Evolutionary conservation across 1,284 basidiomycete genomes (phyloP), one percentile per base, ranked within the genome.

Genomic region (Apiotrichum akiyoshidainum): DNA sequence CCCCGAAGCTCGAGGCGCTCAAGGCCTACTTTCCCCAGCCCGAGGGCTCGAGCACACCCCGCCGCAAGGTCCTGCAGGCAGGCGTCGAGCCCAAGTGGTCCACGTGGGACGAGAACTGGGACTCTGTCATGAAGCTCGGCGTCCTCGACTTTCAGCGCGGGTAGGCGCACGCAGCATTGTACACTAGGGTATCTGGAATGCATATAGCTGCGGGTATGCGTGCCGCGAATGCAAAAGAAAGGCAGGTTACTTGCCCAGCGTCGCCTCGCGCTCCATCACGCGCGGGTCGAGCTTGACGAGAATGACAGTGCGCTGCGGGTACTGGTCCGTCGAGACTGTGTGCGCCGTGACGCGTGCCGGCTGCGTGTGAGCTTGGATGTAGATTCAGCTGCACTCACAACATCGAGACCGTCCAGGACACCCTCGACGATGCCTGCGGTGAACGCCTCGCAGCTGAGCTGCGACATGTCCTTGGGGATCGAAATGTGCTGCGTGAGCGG

Each of bases 341-440:
- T 99, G 96, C 0, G 96, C 93, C 0, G 96, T 99, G 16, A 99
- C 96, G 66, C 95, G 84, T 3, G 94, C 92, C 13, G 95, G 95
- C 94, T 98, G 51, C n/a, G 17, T 6, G 33, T 59, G 40, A 31
- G 26, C n/a, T 65, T 33, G 63, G 46, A 51, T 8, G 9, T 40
- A 9, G 2, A 34, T 41, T 41, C 40, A 8, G 31, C 14, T 37
- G 17, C 2, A 11, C 93, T 76, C 72, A 97, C 94, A 66, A 99
- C 93, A 56, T 93, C 91, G 21, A 97, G 81, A 0, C 93, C 94
- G 73, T 99, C 95, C 59, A 99, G 81, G 5, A 97, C 92, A 9
- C 93, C 95, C 79, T 99, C 96, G 5, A 99, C 93, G 57, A 99
- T 88, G 0, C 96, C 95, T 7, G 95, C 95, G 0, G 93, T 93